phyloP scores from a whole-genome alignment of 1,139 yeast genomes.

The Schwanniomyces etchellsii region DNA sequence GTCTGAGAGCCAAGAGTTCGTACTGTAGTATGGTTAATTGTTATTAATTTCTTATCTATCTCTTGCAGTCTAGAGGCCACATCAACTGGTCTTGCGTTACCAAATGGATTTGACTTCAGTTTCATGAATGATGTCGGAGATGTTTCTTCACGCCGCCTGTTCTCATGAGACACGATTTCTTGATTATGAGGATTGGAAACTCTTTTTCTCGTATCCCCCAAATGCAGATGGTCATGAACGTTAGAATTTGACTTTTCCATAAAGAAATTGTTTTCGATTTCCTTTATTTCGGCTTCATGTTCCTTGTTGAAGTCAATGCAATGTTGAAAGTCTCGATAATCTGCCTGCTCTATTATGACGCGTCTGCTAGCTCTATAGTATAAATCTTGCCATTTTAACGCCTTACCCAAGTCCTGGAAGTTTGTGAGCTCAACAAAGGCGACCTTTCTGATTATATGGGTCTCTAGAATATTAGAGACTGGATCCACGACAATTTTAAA shows the following conservation, averaged over 20 bases:
- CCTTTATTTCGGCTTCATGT: conserved; percentile 24
- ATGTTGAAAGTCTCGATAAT: conserved; percentile 42
- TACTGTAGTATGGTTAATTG: conserved; percentile 54
- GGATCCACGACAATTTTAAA: conserved; percentile 42
- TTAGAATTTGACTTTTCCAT: conserved; percentile 16
- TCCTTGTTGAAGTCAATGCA: conserved; percentile 38
- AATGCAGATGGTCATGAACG: conserved; percentile 2
- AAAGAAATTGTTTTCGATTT: conserved; percentile 27
- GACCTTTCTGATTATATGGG: conserved; percentile 42
- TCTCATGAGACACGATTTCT: conserved; percentile 3
- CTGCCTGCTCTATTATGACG: conserved; percentile 40
- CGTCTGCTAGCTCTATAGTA: conserved; percentile 35
- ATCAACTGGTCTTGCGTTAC: conserved; percentile 44
- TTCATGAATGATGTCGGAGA: conserved; percentile 7
- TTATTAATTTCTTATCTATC: conserved; percentile 40
- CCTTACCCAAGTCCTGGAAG: conserved; percentile 41
- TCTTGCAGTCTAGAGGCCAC: conserved; percentile 34
- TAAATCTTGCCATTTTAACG: conserved; percentile 41
- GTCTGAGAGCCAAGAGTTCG: conserved; percentile 37
- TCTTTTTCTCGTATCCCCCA: not conserved
- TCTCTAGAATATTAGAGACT: conserved; percentile 32
- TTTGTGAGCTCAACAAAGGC: conserved; percentile 56
- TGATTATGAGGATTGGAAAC: not conserved
- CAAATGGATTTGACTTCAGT: conserved; percentile 39
- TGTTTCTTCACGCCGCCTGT: conserved; percentile 3